Evolutionary conservation across 495 filamentous ascomycete genomes (phyloP).

Genomic region (Massariosphaeria phaeospora): DNA sequence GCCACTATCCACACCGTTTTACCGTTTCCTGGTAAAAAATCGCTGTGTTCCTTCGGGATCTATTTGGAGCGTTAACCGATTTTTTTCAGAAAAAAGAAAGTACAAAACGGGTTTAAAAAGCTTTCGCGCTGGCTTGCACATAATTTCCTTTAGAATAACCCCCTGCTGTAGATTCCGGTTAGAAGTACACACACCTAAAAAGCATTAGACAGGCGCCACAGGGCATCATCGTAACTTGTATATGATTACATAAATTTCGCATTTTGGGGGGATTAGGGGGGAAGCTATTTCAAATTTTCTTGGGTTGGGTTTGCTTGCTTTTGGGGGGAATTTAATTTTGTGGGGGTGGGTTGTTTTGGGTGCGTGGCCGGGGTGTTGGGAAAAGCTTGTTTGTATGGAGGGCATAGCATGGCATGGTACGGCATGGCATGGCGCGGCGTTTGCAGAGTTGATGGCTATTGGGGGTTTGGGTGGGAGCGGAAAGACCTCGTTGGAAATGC

Average conservation of each 20-base stretch:
- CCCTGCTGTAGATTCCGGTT: constrained; percentile 3
- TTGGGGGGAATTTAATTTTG: too few species aligned
- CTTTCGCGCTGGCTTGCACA: background rate
- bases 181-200: constrained; percentile 10
- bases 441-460: too few species aligned
- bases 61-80: too few species aligned
- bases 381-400: too few species aligned
- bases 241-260: constrained; percentile 14
- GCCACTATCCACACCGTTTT: background rate
- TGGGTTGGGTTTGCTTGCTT: background rate
- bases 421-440: too few species aligned
- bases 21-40: background rate
- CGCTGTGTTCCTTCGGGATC: background rate
- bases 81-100: background rate
- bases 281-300: constrained; percentile 32
- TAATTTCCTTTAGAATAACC: constrained; percentile 3
- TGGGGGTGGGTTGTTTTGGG: too few species aligned
- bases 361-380: too few species aligned
- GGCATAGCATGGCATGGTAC: too few species aligned
- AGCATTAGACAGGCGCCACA: constrained; percentile 12
- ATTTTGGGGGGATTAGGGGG: constrained; percentile 20
- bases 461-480: too few species aligned
- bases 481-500: too few species aligned
- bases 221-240: background rate
- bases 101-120: constrained; percentile 4